A percentile compares a stretch with the other conserved stretches of the same genome.
Conservation (phyloP, 192 early-diverging fungal species). For the Backusella tarrabulga region DNA sequence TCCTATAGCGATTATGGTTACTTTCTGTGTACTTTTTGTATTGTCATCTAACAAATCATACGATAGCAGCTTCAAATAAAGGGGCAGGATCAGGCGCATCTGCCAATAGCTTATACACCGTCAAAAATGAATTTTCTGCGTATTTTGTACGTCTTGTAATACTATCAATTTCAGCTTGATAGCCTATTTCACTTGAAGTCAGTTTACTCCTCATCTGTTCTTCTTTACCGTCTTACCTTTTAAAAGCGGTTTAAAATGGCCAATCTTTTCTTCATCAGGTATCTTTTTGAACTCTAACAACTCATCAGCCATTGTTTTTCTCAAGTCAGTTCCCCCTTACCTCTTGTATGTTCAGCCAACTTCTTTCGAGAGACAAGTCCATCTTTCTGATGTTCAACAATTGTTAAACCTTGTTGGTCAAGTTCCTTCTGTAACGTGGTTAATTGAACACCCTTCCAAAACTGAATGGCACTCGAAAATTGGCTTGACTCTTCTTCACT, state of each 20-base stretch:
- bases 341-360: conserved; percentile 87
- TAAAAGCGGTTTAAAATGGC: conserved; percentile 74
- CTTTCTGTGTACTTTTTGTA: background rate
- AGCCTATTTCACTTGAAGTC: conserved; percentile 41
- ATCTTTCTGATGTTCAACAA: conserved; percentile 86
- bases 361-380: conserved; percentile 71
- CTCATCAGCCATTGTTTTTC: background rate
- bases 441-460: conserved; percentile 60
- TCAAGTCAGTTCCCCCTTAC: conserved; percentile 29
- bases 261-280: conserved; percentile 74
- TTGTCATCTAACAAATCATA: conserved; percentile 25
- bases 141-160: conserved; percentile 83
- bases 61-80: conserved; percentile 58
- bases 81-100: conserved; percentile 84
- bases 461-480: conserved; percentile 35
- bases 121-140: conserved; percentile 80
- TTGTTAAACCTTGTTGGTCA: conserved; percentile 72
- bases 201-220: background rate
- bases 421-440: conserved; percentile 65
- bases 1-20: conserved; percentile 33
- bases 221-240: conserved; percentile 46
- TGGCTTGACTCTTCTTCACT: conserved; percentile 18
- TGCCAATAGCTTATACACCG: conserved; percentile 75
- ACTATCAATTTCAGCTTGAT: conserved; percentile 90
- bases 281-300: conserved; percentile 73